Base-by-base conservation (phyloP, 2,329 filamentous ascomycete species). In the Colletotrichum sp. region DNA sequence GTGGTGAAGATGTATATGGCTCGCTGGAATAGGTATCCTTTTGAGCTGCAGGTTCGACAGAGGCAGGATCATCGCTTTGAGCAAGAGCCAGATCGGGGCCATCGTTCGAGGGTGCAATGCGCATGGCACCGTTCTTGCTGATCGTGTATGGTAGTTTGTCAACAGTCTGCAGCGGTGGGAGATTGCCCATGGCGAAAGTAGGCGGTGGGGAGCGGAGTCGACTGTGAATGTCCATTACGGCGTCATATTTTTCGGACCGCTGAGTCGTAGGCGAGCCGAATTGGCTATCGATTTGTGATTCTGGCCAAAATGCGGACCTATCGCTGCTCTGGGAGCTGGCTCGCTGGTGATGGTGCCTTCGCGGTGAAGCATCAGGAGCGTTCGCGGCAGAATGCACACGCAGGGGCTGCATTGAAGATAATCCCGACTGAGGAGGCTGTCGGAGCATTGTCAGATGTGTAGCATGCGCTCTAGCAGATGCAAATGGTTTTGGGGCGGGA, bases 61-160 rank as follows among this genome's bases (percentile, higher is more conserved):
- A 36, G 78, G 76, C 24, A 73, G 76, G 26, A 73, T 76, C 30
- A 79, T 68, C 61, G 64, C 76, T 56, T 65, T 73, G 34, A 77
- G 74, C 34, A 76, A 34, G 74, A 69, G 71, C 81, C 75, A 65
- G 77, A 79, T 64, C 78, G 73, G 71, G 73, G 38, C 43, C 81
- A 78, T 64, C 78, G 13, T 36, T 24, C 10, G 38, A 30, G 18
- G 28, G 12, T 21, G 18, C 34, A 16, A 21, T 24, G 34, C 87
- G 82, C 28, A 82, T 83, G 74, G 87, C 82, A 34, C 85, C 83
- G 55, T 85, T 81, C n/a, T 86, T 83, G 18, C 80, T 80, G 55
- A 86, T 76, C 13, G 83, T 74, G 77, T 70, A 85, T 84, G 26
- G 82, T 74, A 55, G 32, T n/a, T 76, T 69, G 21, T 75, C 72